Evolutionary conservation across 164 flowering plant genomes (phyloP), one percentile per base, ranked within the genome.

Genomic region (Litsea cubeba): DNA sequence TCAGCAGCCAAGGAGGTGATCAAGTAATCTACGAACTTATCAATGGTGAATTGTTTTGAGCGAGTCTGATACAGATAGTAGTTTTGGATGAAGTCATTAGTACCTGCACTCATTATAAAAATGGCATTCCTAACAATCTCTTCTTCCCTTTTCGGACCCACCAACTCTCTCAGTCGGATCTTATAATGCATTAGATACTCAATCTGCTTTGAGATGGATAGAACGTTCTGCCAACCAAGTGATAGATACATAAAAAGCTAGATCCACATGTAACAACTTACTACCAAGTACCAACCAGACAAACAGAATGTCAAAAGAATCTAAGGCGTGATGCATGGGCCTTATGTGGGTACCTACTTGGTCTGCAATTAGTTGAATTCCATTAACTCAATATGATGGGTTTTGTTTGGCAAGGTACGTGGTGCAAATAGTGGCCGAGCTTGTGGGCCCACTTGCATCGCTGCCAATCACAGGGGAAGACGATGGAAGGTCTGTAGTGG

Each of bases 1-100:
- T 81, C 78, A 20, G 50, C 58, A 7, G 50, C 6, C 87, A 89
- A 71, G 77, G 77, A 28, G 35, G 82, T 69, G 30, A 77, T 63
- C 85, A 90, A 79, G 80, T 40, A 91, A 77, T 83, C 79, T 57
- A 73, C 72, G 58, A 86, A 91, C 51, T 80, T 64, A 6, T 81
- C 84, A 14, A 87, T 15, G 15, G 76, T 86, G 84, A 62, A 89
- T 35, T 87, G 82, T 74, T 80, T 71, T 2, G 86, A 23, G 14
- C 90, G 88, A 71, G 3, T 68, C 3, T 86, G 88, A 24, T 83
- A 84, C n/a, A 83, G 1, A 76, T 62, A 91, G 80, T 89, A 91
- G 73, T 91, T 88, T 50, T 85, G 90, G 24, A 91, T 81, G 74
- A 91, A 88, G 74, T 91, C 95, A 76, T 89, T 89, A 1, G 93